Evolutionary conservation across 192 early-diverging fungal genomes (phyloP).

Genomic region (Coemansia sp.): DNA sequence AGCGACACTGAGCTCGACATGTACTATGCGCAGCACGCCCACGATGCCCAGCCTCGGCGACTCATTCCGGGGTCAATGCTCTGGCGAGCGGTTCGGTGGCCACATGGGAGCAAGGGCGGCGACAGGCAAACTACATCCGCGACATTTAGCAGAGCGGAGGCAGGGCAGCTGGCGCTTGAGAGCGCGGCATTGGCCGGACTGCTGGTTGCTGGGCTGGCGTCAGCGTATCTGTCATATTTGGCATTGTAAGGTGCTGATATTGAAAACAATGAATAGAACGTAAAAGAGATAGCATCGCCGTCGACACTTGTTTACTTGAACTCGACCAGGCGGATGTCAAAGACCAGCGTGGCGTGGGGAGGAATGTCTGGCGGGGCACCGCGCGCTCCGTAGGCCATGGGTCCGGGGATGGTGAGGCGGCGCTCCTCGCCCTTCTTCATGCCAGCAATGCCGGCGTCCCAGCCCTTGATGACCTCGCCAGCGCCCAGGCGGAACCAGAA

Average conservation of each 20-base stretch:
- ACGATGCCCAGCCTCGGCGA: not conserved
- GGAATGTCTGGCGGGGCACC: conserved; percentile 97
- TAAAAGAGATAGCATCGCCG: not conserved
- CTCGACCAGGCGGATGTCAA: conserved; percentile 86
- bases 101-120: not conserved
- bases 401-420: conserved; percentile 88
- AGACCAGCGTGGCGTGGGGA: conserved; percentile 84
- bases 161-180: conserved; percentile 22
- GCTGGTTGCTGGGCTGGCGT: conserved; percentile 8
- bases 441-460: conserved; percentile 88
- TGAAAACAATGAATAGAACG: too few species aligned
- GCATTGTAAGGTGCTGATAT: too few species aligned
- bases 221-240: conserved; percentile 10
- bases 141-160: conserved; percentile 21
- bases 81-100: conserved; percentile 16
- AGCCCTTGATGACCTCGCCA: conserved; percentile 96
- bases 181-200: conserved; percentile 19
- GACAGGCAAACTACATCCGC: not conserved
- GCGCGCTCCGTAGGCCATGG: conserved; percentile 67
- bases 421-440: conserved; percentile 94
- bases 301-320: conserved; percentile 57
- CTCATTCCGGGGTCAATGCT: conserved; percentile 21
- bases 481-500: conserved; percentile 88
- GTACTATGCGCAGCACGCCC: conserved; percentile 38
- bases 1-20: conserved; percentile 50